A percentile compares a stretch with the other conserved stretches of the same genome.
Conservation (phyloP, 2,329 filamentous ascomycete species). For the Arthrinium puccinioides region DNA sequence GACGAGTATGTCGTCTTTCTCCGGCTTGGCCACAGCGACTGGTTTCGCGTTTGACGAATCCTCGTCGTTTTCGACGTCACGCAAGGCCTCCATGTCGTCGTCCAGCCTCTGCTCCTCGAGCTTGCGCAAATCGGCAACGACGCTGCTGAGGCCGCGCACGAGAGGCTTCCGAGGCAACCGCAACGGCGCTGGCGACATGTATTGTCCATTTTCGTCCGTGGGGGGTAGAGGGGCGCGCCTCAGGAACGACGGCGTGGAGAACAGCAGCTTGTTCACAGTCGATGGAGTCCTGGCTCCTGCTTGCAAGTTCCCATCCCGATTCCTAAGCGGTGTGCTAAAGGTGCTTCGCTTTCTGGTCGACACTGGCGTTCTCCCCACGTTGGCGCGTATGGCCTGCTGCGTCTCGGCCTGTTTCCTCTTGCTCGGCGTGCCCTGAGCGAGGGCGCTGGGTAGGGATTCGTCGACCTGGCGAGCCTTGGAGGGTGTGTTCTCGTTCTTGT, state of each 20-base stretch:
- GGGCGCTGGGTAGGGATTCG: conserved; percentile 25
- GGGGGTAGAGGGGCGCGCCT: conserved; percentile 43
- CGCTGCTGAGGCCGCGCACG: conserved; percentile 64
- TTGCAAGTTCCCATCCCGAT: conserved; percentile 29
- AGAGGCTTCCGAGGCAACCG: conserved; percentile 52
- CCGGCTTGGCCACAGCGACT: conserved; percentile 9
- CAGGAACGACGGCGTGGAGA: conserved; percentile 67
- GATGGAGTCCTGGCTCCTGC: conserved; percentile 36
- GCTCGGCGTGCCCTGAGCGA: conserved; percentile 37
- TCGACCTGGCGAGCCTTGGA: conserved; percentile 33
- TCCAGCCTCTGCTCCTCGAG: conserved; percentile 64
- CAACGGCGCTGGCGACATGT: conserved; percentile 39
- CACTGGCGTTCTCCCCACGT: conserved; percentile 41
- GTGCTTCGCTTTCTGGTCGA: conserved; percentile 53
- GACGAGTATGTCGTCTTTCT: conserved; percentile 27
- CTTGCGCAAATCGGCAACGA: conserved; percentile 63
- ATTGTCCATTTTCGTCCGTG: conserved; percentile 49
- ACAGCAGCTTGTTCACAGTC: conserved; percentile 47
- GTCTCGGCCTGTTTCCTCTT: conserved; percentile 27
- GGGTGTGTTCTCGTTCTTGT: conserved; percentile 37
- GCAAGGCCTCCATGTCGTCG: conserved; percentile 66
- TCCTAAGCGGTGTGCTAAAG: conserved; percentile 54
- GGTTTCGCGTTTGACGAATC: conserved; percentile 2
- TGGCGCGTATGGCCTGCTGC: conserved; percentile 20
- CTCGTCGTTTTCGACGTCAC: conserved; percentile 58